These are phyloP conservation scores for Beauveria scarabaeidicola DNA, from an alignment of 2,329 filamentous ascomycete species.

Conservation along the genomic window DNA sequence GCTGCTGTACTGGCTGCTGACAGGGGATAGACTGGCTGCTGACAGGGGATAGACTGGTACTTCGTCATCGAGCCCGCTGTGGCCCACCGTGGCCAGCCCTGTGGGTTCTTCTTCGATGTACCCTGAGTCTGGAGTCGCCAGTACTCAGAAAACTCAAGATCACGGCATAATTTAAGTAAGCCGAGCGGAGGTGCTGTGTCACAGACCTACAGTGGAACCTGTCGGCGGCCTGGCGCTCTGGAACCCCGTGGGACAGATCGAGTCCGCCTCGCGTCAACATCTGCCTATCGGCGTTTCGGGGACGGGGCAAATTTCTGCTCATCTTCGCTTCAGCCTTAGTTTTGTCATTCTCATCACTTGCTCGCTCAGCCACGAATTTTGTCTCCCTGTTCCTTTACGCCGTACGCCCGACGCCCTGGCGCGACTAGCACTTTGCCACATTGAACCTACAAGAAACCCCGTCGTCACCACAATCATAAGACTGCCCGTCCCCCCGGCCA, in stretches of 20 bases:
- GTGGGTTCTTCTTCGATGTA: too few species aligned
- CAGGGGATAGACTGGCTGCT: too few species aligned
- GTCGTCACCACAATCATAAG: background rate
- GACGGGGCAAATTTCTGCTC: background rate
- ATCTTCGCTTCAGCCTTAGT: background rate
- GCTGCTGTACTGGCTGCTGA: too few species aligned
- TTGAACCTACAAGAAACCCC: background rate
- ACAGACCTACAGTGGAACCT: background rate
- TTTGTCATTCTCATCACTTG: background rate
- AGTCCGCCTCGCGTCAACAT: constrained; percentile 3
- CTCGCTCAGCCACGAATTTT: background rate
- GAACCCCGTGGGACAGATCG: background rate
- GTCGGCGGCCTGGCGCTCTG: background rate
- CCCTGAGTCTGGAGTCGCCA: too few species aligned
- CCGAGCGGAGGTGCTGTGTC: too few species aligned
- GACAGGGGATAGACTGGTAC: too few species aligned
- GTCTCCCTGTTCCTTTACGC: background rate
- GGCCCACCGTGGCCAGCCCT: too few species aligned
- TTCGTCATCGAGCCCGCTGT: too few species aligned
- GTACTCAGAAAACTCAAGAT: too few species aligned
- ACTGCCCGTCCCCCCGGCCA: background rate
- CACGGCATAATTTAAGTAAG: too few species aligned
- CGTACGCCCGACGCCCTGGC: background rate
- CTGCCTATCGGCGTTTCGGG: background rate
- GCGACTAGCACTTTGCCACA: background rate